These are phyloP conservation scores for Candida adriatica DNA, from an alignment of 805 yeast genomes.

Conservation along the genomic window DNA sequence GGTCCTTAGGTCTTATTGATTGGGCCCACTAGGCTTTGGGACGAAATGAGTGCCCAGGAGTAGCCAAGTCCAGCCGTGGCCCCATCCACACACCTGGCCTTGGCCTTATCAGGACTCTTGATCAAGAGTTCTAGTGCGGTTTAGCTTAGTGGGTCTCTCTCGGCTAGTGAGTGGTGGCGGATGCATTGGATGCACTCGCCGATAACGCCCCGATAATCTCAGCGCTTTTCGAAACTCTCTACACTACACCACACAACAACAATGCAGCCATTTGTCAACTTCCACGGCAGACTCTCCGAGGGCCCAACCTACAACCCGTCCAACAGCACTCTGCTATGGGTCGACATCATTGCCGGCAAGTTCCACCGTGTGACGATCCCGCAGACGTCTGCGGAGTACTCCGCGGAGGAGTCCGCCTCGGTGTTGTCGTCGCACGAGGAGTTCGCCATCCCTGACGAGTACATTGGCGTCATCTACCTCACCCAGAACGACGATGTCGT, in stretches of 20 bases:
- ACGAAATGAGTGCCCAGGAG: too few relatives aligned
- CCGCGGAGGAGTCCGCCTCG: constrained; percentile 19
- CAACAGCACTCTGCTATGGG: constrained; percentile 42
- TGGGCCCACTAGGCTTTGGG: too few relatives aligned
- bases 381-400: constrained; percentile 18
- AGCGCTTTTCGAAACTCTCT: too few relatives aligned
- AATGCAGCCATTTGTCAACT: constrained; percentile 13
- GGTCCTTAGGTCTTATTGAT: too few relatives aligned
- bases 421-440: constrained; percentile 30
- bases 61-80: too few relatives aligned
- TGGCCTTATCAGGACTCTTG: too few relatives aligned
- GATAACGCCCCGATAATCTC: not conserved
- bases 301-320: constrained; percentile 58
- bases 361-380: constrained; percentile 27
- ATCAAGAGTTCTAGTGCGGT: too few relatives aligned
- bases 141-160: too few relatives aligned
- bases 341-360: constrained; percentile 32
- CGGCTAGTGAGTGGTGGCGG: not conserved
- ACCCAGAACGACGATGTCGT: constrained; percentile 44
- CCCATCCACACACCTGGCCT: too few relatives aligned
- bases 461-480: constrained; percentile 69
- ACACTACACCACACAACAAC: not conserved
- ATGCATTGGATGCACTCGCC: not conserved
- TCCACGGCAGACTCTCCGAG: constrained; percentile 44
- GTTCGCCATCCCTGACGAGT: constrained; percentile 32